These are phyloP conservation scores for Nyssa sinensis DNA, from an alignment of 148 eudicot species.

Conservation along the genomic window DNA sequence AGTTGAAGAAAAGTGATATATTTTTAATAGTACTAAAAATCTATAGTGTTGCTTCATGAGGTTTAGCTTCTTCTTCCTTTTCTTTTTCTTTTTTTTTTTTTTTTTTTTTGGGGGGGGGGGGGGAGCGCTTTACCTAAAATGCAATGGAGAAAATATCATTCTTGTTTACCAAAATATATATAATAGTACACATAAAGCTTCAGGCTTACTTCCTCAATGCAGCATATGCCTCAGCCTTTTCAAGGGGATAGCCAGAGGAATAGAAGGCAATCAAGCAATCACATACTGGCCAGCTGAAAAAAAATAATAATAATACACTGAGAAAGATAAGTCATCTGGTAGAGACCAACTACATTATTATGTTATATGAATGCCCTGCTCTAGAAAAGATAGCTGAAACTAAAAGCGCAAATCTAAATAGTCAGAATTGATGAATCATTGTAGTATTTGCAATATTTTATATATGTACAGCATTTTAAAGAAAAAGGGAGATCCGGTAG, in stretches of 20 bases:
- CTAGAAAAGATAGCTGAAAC: too few species aligned
- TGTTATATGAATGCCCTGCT: not conserved
- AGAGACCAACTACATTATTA: not conserved
- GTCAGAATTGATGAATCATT: too few species aligned
- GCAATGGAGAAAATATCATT: not conserved
- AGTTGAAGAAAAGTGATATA: not conserved
- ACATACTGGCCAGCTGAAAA: conserved; percentile 97
- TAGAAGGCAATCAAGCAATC: conserved; percentile 95
- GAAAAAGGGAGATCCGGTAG: too few species aligned
- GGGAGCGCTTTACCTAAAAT: not conserved
- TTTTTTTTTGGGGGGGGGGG: too few species aligned
- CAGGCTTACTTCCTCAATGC: conserved; percentile 74
- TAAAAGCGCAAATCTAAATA: too few species aligned
- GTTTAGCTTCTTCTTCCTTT: not conserved
- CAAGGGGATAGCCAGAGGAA: conserved; percentile 88
- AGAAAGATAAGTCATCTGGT: not conserved
- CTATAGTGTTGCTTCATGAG: not conserved
- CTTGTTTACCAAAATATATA: too few species aligned
- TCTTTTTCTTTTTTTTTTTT: too few species aligned
- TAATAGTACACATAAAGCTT: not conserved
- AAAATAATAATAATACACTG: not conserved
- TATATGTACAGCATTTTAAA: too few species aligned
- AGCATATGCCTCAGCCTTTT: conserved; percentile 88
- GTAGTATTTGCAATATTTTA: too few species aligned
- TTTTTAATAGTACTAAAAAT: not conserved